These are phyloP conservation scores for Scedosporium minutisporum DNA, from an alignment of 2,329 filamentous ascomycete species.

Conservation along the genomic window DNA sequence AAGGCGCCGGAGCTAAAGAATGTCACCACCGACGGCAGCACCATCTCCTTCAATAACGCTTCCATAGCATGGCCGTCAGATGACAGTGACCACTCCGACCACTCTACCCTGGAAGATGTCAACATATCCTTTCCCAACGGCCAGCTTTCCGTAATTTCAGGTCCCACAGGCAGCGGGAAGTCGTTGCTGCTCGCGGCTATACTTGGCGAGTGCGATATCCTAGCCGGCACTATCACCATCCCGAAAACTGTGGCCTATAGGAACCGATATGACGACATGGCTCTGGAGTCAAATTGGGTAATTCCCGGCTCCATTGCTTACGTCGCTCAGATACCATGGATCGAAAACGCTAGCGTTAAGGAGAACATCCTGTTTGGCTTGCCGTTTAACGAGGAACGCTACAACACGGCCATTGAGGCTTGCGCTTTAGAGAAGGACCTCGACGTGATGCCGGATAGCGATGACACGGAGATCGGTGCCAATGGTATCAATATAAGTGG, in stretches of 20 bases:
- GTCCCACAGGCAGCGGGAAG: not conserved
- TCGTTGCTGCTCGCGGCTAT: not conserved
- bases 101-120: not conserved
- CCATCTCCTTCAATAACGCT: not conserved
- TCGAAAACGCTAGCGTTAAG: slow-evolving; percentile 69
- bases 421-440: slow-evolving; percentile 70
- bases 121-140: not conserved
- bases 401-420: slow-evolving; percentile 58
- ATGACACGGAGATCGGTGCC: slow-evolving; percentile 53
- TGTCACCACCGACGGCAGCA: not conserved
- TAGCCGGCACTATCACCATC: not conserved
- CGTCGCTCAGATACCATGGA: slow-evolving; percentile 74
- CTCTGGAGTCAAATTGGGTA: slow-evolving; percentile 51
- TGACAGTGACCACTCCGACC: not conserved
- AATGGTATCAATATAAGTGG: slow-evolving; percentile 11
- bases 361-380: slow-evolving; percentile 74
- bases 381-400: slow-evolving; percentile 57
- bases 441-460: slow-evolving; percentile 55
- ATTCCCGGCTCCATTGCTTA: slow-evolving; percentile 61
- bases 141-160: not conserved
- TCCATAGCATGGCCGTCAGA: not conserved
- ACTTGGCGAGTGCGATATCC: not conserved
- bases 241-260: not conserved
- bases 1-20: not conserved
- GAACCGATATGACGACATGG: slow-evolving; percentile 43